Conservation (phyloP, 108 stramenopile genomes). For the Mediolabrus comicus region DNA sequence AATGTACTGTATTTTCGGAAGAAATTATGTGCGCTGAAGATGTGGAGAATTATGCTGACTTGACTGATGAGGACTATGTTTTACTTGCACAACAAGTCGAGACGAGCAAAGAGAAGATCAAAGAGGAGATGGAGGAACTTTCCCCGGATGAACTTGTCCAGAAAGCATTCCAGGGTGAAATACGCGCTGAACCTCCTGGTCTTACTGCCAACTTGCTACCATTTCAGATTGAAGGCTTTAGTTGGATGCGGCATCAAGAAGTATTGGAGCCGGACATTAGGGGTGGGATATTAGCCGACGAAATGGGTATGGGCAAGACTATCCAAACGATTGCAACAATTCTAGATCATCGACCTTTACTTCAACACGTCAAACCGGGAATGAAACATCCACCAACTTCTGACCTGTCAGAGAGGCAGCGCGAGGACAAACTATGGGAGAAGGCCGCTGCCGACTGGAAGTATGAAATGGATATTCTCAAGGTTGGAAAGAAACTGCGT, state of each 20-base stretch:
- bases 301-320: slow-evolving; percentile 80
- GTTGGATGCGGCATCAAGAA: slow-evolving; percentile 94
- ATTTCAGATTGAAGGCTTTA: slow-evolving; percentile 94
- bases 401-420: slow-evolving; percentile 47
- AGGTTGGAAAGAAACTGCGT: slow-evolving; percentile 58
- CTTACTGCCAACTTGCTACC: slow-evolving; percentile 85
- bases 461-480: slow-evolving; percentile 76
- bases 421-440: slow-evolving; percentile 74
- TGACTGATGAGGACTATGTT: slow-evolving; percentile 55
- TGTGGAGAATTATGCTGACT: slow-evolving; percentile 58
- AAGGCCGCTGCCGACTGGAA: slow-evolving; percentile 59
- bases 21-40: slow-evolving; percentile 49
- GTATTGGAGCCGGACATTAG: slow-evolving; percentile 49
- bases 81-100: slow-evolving; percentile 52
- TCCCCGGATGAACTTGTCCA: slow-evolving; percentile 91
- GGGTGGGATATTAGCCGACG: slow-evolving; percentile 95
- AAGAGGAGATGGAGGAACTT: slow-evolving; percentile 73
- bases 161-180: slow-evolving; percentile 75
- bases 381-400: slow-evolving; percentile 68
- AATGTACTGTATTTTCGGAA: slow-evolving; percentile 67
- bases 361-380: slow-evolving; percentile 66
- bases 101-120: slow-evolving; percentile 48
- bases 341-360: slow-evolving; percentile 81
- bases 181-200: slow-evolving; percentile 69
- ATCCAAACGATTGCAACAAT: slow-evolving; percentile 94